Conservation (phyloP, 768 basidiomycete species). For the Piloderma croceum region DNA sequence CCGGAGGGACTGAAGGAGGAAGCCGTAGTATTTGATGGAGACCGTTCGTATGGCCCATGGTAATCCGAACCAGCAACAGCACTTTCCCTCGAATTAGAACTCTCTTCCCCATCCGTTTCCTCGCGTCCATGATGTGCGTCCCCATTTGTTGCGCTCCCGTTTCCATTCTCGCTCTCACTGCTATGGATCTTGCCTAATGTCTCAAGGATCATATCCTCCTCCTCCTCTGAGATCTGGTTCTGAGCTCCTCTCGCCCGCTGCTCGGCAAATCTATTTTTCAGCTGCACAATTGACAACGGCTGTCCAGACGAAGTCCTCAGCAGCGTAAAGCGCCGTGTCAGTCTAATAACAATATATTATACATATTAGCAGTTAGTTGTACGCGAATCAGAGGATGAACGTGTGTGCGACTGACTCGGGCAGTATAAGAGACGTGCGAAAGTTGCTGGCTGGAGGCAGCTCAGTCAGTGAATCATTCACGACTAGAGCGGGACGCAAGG, state of each 20-base stretch:
- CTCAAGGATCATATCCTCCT: conserved; percentile 81
- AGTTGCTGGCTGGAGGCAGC: conserved; percentile 67
- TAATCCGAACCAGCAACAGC: conserved; percentile 12
- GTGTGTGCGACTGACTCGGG: conserved; percentile 59
- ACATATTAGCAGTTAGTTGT: conserved; percentile 8
- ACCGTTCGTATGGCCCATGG: conserved; percentile 16
- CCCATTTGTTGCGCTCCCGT: conserved; percentile 11
- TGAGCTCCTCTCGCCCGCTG: conserved; percentile 66
- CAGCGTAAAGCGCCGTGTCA: conserved; percentile 77
- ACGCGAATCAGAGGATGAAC: conserved; percentile 12
- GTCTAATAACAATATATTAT: conserved; percentile 40
- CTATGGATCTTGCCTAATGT: conserved; percentile 53
- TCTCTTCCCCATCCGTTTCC: conserved; percentile 16
- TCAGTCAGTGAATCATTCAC: conserved; percentile 39
- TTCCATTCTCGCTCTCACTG: no score
- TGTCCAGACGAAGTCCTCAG: conserved; percentile 65
- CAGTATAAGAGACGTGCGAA: conserved; percentile 81
- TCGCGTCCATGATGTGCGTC: no score
- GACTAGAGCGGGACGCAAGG: conserved; percentile 23
- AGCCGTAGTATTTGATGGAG: conserved; percentile 28
- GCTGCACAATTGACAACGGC: conserved; percentile 57
- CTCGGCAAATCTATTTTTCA: conserved; percentile 64
- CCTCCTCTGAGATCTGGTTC: conserved; percentile 71
- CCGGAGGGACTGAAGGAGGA: conserved; percentile 17
- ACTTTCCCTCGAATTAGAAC: no score